Evolutionary conservation across 768 basidiomycete species (phyloP), one percentile per base, ranked within the genome.

Genomic region (Hericium coralloides): DNA sequence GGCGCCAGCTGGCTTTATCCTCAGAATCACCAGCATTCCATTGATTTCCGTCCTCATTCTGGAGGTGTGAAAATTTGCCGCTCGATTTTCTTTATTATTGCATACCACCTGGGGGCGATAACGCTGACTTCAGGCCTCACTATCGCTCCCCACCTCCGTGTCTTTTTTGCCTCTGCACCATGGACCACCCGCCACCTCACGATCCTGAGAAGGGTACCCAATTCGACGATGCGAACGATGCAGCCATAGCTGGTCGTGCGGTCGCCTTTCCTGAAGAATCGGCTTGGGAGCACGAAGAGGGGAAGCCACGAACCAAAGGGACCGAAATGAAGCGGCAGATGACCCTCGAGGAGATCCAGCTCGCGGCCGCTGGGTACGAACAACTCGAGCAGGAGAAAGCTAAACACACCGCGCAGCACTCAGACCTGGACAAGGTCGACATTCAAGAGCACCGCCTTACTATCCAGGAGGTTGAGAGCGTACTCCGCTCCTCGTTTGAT

Each of bases 281-380:
- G 50, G 58, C 64, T 12, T 64, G 38, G 41, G 68, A 63, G 20
- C 62, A 61, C 17, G 38, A 41, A 14, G 66, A 69, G n/a, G 66
- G 66, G 59, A 70, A 67, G 60, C 43, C 66, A 59, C 82, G 82
- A 14, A 74, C 77, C 52, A 82, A 83, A 59, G 82, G 82, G 14
- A 74, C 77, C 50, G 82, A 83, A 65, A 76, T 84, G 79, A 79
- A 77, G 58, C 76, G 79, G 54, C 78, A 83, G 55, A 67, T 84
- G 66, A 85, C 84, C n/a, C 76, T 80, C 62, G 84, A 85, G 65
- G 83, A 85, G 57, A 79, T 75, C 61, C 81, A 82, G 51, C 77
- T 87, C 50, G 81, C 83, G 14, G 81, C 79, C 2, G 84, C 84
- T n/a, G 83, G 83, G 2, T 87, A 87, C 65, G 81, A 81, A 52